Evolutionary conservation across 805 yeast genomes (phyloP), one percentile per base, ranked within the genome.

Genomic region (Starmerella geochares): DNA sequence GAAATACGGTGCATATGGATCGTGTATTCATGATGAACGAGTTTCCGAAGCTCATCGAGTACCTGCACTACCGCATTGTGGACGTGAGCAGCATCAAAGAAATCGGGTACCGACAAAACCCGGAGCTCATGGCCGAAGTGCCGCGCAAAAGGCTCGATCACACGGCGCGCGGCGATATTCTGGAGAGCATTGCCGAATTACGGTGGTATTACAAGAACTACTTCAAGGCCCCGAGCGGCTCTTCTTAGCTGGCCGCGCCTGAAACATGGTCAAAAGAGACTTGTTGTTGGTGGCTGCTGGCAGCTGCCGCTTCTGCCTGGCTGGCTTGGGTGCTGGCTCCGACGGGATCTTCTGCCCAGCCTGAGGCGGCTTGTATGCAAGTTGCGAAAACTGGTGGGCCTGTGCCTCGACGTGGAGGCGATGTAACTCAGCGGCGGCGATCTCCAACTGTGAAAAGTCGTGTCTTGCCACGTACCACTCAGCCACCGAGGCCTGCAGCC

Each of bases 1-100:
- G 99, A 1, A 92, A 90, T 58, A 76, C 95, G 0, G 80, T 92
- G 17, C 96, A 92, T 65, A 81, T 86, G 80, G 99, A 92, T 64
- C 76, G 86, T 51, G 72, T 83, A 46, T 92, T 90, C 66, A 75
- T 92, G 82, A 69, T 78, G 62, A 73, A 77, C 47, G 95, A 90
- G 60, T 80, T 92, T 69, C 97, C 97, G 0, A 65, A 73, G 43
- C 80, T 86, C 7, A 44, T 62, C 16, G 74, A 74, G 19, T 75
- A 69, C 54, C 59, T 79, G 39, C 79, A 76, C 62, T 92, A 92
- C 63, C 74, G 99, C 48, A 73, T 88, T 35, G 76, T 92, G 36
- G 99, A 92, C 61, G 98, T 92, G 14, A 81, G 94, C n/a, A 71
- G 87, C 1, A 69, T 92, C 41, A 77, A 79, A 75, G 98, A 92